These are phyloP conservation scores for Polyporus arcularius DNA, from an alignment of 768 basidiomycete species.

Conservation along the genomic window DNA sequence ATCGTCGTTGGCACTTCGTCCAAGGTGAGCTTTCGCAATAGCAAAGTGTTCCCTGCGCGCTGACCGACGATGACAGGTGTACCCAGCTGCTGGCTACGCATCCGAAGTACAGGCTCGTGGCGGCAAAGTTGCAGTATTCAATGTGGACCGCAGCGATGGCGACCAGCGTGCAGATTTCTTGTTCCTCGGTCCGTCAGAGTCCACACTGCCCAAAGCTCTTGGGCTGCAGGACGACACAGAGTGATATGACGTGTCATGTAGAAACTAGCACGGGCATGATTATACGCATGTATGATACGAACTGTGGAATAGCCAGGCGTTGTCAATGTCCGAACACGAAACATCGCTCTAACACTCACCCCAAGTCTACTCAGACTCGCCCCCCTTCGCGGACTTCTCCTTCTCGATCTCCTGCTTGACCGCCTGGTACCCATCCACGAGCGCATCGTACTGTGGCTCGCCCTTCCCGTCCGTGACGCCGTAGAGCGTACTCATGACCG, in stretches of 20 bases:
- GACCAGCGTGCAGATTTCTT: slow-evolving; percentile 50
- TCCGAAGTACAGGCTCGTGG: slow-evolving; percentile 28
- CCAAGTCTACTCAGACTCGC: background rate
- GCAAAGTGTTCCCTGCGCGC: no score
- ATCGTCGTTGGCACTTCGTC: slow-evolving; percentile 44
- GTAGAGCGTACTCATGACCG: slow-evolving; percentile 54
- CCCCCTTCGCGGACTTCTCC: background rate
- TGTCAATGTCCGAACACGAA: background rate
- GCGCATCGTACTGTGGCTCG: slow-evolving; percentile 47
- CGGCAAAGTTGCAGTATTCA: slow-evolving; percentile 40
- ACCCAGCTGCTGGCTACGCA: slow-evolving; percentile 36
- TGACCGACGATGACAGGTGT: slow-evolving; percentile 25
- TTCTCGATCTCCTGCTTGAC: slow-evolving; percentile 1
- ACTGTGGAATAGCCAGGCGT: background rate
- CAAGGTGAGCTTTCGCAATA: slow-evolving; percentile 28
- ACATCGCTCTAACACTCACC: background rate
- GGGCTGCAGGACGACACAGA: slow-evolving; percentile 12
- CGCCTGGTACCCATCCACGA: slow-evolving; percentile 26
- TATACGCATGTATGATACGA: slow-evolving; percentile 6
- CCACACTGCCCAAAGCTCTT: slow-evolving; percentile 44
- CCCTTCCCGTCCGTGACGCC: slow-evolving; percentile 40
- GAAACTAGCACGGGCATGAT: background rate
- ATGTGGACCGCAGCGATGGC: slow-evolving; percentile 33
- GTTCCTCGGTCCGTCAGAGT: slow-evolving; percentile 52
- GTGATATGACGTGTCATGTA: slow-evolving; percentile 3